Evolutionary conservation across 1,284 basidiomycete genomes (phyloP).

Genomic region (Xerocomus minutiporus): DNA sequence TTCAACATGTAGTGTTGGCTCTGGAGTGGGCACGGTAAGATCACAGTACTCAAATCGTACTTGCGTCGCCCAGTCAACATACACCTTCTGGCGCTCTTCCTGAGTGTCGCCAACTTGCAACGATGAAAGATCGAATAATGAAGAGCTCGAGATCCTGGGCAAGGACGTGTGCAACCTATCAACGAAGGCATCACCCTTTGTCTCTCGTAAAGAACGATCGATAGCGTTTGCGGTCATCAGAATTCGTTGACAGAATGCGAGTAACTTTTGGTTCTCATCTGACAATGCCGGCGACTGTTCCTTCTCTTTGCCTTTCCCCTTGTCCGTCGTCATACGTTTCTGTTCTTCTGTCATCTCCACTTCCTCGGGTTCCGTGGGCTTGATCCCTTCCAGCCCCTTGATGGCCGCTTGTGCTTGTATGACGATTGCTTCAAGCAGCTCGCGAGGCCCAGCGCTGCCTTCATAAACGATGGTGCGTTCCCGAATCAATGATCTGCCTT

Average conservation of each 20-base stretch:
- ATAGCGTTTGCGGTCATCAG: constrained; percentile 74
- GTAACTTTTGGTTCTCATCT: constrained; percentile 67
- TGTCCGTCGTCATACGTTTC: constrained; percentile 66
- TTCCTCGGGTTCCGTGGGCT: constrained; percentile 42
- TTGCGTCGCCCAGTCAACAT: constrained; percentile 76
- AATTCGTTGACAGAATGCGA: constrained; percentile 74
- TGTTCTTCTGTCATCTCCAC: constrained; percentile 77
- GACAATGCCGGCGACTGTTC: constrained; percentile 41
- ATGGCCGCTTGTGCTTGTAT: constrained; percentile 86
- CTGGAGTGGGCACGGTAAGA: constrained; percentile 47
- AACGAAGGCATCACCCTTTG: constrained; percentile 81
- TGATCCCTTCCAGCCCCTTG: constrained; percentile 72
- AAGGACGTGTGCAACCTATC: constrained; percentile 69
- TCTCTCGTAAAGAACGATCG: constrained; percentile 78
- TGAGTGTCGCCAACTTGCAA: constrained; percentile 56
- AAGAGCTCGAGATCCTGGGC: constrained; percentile 60
- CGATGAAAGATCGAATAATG: constrained; percentile 36
- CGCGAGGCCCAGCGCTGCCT: constrained; percentile 82
- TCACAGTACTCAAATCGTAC: constrained; percentile 87
- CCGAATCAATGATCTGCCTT: constrained; percentile 48
- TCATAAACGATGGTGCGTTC: constrained; percentile 83
- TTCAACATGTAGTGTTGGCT: constrained; percentile 26
- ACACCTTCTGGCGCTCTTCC: constrained; percentile 63
- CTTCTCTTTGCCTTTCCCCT: constrained; percentile 58
- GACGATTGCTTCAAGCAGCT: constrained; percentile 82